Conservation (phyloP, 345 rosid genomes). For the Camelina sativa region DNA sequence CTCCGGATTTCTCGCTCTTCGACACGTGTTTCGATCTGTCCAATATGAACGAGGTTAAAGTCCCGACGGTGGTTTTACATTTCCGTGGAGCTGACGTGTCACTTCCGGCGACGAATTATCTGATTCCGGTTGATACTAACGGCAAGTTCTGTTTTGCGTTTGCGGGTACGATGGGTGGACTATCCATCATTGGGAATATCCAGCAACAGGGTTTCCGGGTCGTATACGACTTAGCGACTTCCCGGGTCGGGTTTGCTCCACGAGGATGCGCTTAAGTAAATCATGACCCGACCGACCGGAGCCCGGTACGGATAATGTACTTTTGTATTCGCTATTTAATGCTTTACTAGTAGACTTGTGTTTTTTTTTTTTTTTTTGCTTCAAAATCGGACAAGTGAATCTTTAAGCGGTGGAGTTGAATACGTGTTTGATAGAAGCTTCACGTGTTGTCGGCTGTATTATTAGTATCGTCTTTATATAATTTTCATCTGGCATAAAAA, state of each 20-base stretch:
- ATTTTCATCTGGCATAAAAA: conserved; percentile 2
- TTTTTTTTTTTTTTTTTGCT: not conserved
- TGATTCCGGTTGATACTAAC: conserved; percentile 74
- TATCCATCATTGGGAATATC: conserved; percentile 89
- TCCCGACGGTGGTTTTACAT: conserved; percentile 77
- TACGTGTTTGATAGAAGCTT: conserved; percentile 41
- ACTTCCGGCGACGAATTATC: conserved; percentile 85
- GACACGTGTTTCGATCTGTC: conserved; percentile 88
- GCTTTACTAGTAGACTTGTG: conserved; percentile 27
- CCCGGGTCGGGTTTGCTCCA: conserved; percentile 86
- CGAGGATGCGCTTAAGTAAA: conserved; percentile 68
- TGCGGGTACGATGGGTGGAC: conserved; percentile 85
- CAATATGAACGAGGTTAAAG: conserved; percentile 63
- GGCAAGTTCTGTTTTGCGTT: conserved; percentile 95
- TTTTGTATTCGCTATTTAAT: conserved; percentile 18
- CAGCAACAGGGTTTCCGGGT: conserved; percentile 99
- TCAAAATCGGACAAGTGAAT: conserved; percentile 35
- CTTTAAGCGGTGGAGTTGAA: conserved; percentile 42
- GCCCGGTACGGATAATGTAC: conserved; percentile 37
- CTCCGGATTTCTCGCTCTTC: conserved; percentile 63
- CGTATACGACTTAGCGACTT: conserved; percentile 68
- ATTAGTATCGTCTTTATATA: conserved; percentile 24
- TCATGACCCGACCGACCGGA: conserved; percentile 34
- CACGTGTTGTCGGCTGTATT: conserved; percentile 50
- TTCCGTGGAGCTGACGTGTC: conserved; percentile 76